These are phyloP conservation scores for Moniliella sp. DNA, from an alignment of 1,284 basidiomycete genomes.

Conservation along the genomic window DNA sequence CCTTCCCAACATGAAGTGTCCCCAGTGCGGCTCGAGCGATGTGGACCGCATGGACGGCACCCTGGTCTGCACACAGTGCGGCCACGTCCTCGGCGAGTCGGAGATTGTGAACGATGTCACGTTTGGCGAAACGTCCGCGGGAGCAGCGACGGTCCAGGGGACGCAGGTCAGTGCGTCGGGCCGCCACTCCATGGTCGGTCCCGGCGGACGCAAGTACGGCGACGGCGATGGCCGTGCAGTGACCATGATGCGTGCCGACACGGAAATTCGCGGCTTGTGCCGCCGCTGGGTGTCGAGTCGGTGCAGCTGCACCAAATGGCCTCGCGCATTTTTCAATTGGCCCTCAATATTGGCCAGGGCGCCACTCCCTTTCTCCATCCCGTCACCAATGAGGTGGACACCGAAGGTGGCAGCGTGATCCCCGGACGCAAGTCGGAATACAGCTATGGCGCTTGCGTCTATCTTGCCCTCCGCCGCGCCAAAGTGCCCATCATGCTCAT, in stretches of 20 bases:
- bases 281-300: background rate
- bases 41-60: constrained; percentile 22
- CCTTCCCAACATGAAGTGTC: too few relatives aligned
- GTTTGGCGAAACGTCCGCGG: constrained; percentile 75
- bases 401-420: constrained; percentile 27
- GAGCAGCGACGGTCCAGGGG: constrained; percentile 84
- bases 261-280: constrained; percentile 17
- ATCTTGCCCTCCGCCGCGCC: constrained; percentile 75
- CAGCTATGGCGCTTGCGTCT: constrained; percentile 81
- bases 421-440: constrained; percentile 66
- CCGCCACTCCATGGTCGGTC: constrained; percentile 34
- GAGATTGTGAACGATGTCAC: constrained; percentile 77
- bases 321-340: constrained; percentile 70
- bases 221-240: constrained; percentile 41
- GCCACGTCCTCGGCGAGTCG: constrained; percentile 65
- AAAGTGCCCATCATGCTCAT: constrained; percentile 88
- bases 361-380: constrained; percentile 10
- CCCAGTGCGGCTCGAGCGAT: constrained; percentile 18
- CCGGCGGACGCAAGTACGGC: constrained; percentile 23
- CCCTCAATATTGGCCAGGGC: constrained; percentile 49
- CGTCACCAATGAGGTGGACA: constrained; percentile 5
- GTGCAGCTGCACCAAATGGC: constrained; percentile 41
- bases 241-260: constrained; percentile 65
- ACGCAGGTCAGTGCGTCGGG: constrained; percentile 74
- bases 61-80: constrained; percentile 25